Evolutionary conservation across 108 stramenopile species (phyloP).

Genomic region (Pseudonitzschia multiseries): DNA sequence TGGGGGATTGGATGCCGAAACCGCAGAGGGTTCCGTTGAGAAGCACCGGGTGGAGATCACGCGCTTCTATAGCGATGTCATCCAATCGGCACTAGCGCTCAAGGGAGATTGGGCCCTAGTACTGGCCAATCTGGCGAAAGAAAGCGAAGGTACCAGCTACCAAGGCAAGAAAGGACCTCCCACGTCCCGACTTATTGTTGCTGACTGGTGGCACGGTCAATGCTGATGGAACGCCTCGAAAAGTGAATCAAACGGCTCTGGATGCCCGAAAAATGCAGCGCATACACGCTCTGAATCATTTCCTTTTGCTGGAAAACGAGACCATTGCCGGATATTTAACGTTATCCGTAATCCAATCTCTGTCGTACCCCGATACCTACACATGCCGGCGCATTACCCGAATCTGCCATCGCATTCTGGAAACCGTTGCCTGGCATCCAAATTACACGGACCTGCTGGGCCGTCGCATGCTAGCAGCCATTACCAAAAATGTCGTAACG

Average conservation of each 20-base stretch:
- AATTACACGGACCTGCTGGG: slow-evolving; percentile 78
- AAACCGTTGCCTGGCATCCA: slow-evolving; percentile 79
- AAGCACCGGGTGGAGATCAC: slow-evolving; percentile 82
- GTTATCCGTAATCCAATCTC: slow-evolving; percentile 66
- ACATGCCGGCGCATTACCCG: slow-evolving; percentile 77
- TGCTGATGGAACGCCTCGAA: slow-evolving; percentile 73
- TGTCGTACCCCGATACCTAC: slow-evolving; percentile 86
- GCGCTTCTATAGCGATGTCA: slow-evolving; percentile 68
- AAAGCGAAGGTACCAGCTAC: slow-evolving; percentile 27
- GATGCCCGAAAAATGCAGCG: slow-evolving; percentile 78
- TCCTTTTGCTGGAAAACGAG: slow-evolving; percentile 79
- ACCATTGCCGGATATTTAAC: slow-evolving; percentile 72
- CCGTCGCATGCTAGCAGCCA: slow-evolving; percentile 63
- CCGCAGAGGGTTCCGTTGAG: slow-evolving; percentile 79
- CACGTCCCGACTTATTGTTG: slow-evolving; percentile 31
- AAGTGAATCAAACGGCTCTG: slow-evolving; percentile 46
- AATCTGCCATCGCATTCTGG: slow-evolving; percentile 87
- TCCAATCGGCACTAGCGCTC: slow-evolving; percentile 72
- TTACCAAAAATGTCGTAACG: slow-evolving; percentile 72
- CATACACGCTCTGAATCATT: slow-evolving; percentile 79
- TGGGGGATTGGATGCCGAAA: slow-evolving; percentile 75
- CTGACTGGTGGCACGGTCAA: slow-evolving; percentile 56
- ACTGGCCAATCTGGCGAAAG: slow-evolving; percentile 27
- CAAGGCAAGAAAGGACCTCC: slow-evolving; percentile 41
- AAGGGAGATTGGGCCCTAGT: slow-evolving; percentile 64